Conservation (phyloP, 345 rosid genomes). For the Sonneratia caseolaris region DNA sequence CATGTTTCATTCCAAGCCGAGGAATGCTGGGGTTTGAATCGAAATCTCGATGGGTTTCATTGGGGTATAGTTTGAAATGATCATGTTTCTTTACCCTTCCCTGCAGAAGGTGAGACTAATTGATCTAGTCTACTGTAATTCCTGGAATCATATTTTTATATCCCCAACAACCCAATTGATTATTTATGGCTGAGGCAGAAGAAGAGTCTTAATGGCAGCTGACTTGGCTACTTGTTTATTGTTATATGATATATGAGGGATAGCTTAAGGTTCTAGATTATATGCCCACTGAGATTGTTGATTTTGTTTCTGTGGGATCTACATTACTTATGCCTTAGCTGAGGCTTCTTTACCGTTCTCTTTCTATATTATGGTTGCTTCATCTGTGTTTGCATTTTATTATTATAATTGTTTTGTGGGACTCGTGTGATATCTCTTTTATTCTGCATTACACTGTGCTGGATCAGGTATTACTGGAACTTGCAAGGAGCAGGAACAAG, state of each 20-base stretch:
- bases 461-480: conserved; percentile 56
- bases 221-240: neutral
- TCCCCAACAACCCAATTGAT: too few relatives aligned
- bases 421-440: neutral
- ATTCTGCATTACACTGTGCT: neutral
- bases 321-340: neutral
- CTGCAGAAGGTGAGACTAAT: neutral
- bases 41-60: neutral
- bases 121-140: neutral
- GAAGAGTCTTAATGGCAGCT: neutral
- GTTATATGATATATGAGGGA: neutral
- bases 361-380: neutral
- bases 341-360: neutral
- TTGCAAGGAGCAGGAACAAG: conserved; percentile 79
- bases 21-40: neutral
- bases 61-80: neutral
- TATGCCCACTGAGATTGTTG: neutral
- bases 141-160: neutral
- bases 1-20: neutral
- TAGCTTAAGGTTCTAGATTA: neutral
- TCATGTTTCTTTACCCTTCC: neutral
- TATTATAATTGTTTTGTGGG: neutral
- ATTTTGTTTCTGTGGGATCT: neutral
- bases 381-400: neutral
- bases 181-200: neutral